Evolutionary conservation across 768 basidiomycete genomes (phyloP).

Genomic region (Infundibulicybe gibba): DNA sequence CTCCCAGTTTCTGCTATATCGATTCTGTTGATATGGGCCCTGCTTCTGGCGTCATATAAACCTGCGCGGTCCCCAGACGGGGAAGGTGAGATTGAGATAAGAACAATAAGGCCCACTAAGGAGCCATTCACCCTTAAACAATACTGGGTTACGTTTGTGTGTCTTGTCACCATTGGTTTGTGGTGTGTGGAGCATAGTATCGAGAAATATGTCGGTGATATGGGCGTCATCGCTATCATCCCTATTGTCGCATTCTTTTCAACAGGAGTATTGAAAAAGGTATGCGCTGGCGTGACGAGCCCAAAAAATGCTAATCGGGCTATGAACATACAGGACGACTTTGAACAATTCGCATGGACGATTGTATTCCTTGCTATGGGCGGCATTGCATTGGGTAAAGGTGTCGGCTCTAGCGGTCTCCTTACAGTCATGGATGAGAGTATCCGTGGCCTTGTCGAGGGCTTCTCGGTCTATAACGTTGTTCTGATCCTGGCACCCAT

Average conservation of each 20-base stretch:
- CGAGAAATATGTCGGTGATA: conserved; percentile 80
- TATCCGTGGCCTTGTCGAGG: conserved; percentile 58
- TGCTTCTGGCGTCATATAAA: conserved; percentile 80
- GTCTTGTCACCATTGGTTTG: conserved; percentile 76
- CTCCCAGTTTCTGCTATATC: conserved; percentile 88
- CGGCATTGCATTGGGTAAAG: conserved; percentile 93
- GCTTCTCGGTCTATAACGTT: conserved; percentile 62
- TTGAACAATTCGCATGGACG: conserved; percentile 92
- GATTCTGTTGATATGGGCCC: conserved; percentile 86
- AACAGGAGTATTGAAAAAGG: conserved; percentile 92
- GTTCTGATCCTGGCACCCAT: conserved; percentile 66
- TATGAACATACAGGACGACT: conserved; percentile 69
- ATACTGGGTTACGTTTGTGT: conserved; percentile 86
- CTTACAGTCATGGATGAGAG: conserved; percentile 70
- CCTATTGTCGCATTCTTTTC: conserved; percentile 94
- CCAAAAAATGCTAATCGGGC: not conserved
- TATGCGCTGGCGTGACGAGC: conserved; percentile 19
- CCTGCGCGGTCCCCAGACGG: conserved; percentile 71
- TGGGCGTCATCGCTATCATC: conserved; percentile 95
- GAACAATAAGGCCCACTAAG: conserved; percentile 75
- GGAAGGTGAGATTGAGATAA: conserved; percentile 78
- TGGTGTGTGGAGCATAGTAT: conserved; percentile 89
- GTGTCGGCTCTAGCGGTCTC: conserved; percentile 86
- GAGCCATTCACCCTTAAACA: conserved; percentile 84
- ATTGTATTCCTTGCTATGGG: conserved; percentile 98